Conservation (phyloP, 2,329 filamentous ascomycete species). For the Aspergillus glaucus region DNA sequence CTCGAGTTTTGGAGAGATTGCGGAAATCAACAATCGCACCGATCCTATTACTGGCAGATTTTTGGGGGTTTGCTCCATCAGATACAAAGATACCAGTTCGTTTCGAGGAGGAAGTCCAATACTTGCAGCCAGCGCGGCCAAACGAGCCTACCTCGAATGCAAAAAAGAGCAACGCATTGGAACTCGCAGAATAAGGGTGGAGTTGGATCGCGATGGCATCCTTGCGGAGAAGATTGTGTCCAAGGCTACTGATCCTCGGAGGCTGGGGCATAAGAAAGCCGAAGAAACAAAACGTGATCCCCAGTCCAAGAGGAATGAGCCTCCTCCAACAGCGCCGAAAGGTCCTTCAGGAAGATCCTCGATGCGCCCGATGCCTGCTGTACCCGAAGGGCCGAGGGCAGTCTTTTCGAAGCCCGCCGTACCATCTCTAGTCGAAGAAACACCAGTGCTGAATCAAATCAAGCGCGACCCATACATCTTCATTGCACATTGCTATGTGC, state of each 20-base stretch:
- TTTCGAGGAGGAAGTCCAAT: constrained; percentile 49
- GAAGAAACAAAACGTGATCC: constrained; percentile 30
- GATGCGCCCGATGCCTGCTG: constrained; percentile 25
- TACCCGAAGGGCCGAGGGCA: constrained; percentile 36
- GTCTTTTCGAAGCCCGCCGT: constrained; percentile 23
- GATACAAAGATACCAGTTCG: constrained; percentile 67
- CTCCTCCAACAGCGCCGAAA: constrained; percentile 80
- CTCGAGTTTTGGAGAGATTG: constrained; percentile 60
- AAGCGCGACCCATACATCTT: constrained; percentile 83
- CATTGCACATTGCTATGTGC: constrained; percentile 78
- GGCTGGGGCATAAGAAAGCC: constrained; percentile 42
- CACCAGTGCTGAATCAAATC: constrained; percentile 62
- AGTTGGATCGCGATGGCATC: constrained; percentile 81
- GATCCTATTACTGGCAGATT: constrained; percentile 93
- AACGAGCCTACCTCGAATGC: constrained; percentile 64
- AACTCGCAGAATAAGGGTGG: constrained; percentile 67
- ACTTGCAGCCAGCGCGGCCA: constrained; percentile 72
- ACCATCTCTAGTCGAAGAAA: constrained; percentile 56
- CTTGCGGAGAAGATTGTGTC: constrained; percentile 75
- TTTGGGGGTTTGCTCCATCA: constrained; percentile 85
- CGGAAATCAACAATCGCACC: constrained; percentile 86
- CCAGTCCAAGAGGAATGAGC: constrained; percentile 48
- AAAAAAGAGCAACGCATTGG: constrained; percentile 78
- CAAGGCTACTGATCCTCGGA: constrained; percentile 62
- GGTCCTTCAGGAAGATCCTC: constrained; percentile 62